Base-by-base conservation (phyloP, 345 rosid genomes). In the Limnanthes douglasii region DNA sequence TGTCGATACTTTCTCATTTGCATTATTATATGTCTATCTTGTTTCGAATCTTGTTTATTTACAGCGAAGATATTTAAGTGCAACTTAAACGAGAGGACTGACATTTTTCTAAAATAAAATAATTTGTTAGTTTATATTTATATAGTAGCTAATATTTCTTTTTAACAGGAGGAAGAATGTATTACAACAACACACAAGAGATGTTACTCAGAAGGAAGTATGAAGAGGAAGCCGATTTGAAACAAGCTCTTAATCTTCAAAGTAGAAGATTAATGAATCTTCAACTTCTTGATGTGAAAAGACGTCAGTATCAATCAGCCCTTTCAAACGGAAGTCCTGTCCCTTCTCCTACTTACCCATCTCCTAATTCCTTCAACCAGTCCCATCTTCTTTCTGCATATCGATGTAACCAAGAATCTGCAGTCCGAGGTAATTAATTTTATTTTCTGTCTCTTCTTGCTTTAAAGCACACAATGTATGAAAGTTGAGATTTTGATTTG, bases 211-310 rank as follows among this genome's bases (percentile, higher is more conserved):
- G 81, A 57, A 71, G 85, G 49, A 77, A 67, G 39, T 34, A 73
- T 31, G 97, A 78, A 61, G 88, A 86, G 58, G 68, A 66, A 49
- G 70, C 64, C 45, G 84, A 70, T 47, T 29, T 75, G 37, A 72
- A 61, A 54, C 50, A 56, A 46, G 74, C 81, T 18, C 64, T 86
- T 15, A 88, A 82, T 53, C 76, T 75, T 41, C 97, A 86, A 31
- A 70, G 64, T 35, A 77, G 77, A 51, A 78, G 93, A 33, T 39
- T 86, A 33, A 66, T 78, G 94, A 58, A 64, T 48, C 38, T 86
- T 52, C 85, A 82, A 54, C 94, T 86, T 59, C 77, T 70, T 46
- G 86, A 81, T 39, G 69, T 72, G 30, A 81, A 78, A 65, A 77
- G 72, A 55, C 81, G 70, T 53, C 75, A 73, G 26, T 82, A 74